Evolutionary conservation across 2,329 filamentous ascomycete species (phyloP), one percentile per base, ranked within the genome.

Genomic region (Blastomyces silverae): DNA sequence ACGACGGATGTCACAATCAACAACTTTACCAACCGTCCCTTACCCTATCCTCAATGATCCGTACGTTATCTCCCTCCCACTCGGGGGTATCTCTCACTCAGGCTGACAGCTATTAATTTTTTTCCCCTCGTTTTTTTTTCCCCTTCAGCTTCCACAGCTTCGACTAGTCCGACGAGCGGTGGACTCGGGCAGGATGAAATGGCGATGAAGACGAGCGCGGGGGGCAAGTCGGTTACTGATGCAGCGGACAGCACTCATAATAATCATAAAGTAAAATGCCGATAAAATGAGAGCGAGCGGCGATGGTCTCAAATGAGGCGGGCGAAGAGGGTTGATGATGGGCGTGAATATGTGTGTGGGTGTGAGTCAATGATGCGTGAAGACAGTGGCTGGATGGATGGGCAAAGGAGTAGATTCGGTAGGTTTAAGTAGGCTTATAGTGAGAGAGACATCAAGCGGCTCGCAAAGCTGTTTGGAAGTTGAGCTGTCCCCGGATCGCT

Each of bases 231-330:
- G 70, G 67, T 71, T 66, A 31, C 20, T 15, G 68, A 66, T 65
- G 67, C 68, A 72, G 65, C 68, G 67, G 67, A 69, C 71, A 68
- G 71, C 71, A 73, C 71, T 73, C 77, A 79, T 79, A 77, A 71
- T 76, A 71, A 34, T n/a, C 34, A n/a, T 37, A 4, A 57, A 22
- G 7, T 5, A 25, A 25, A 48, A 15, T 48, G 17, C 8, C 20
- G 7, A 20, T 22, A n/a, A 52, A 52, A 37, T 25, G 20, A 25
- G 1, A 25, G 11, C 48, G 48, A 44, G 48, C 13, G 13, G 15
- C 6, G 20, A 55, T 55, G 52, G 13, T 25, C 42, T 6, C 52
- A 55, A 37, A 37, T 37, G 15, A 5, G 11, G 52, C 44, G 22
- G n/a, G 50, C 22, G 52, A 20, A 1, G 28, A n/a, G 1, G 50